Conservation (phyloP, 768 basidiomycete genomes). For the Coprinopsis marcescibilis region DNA sequence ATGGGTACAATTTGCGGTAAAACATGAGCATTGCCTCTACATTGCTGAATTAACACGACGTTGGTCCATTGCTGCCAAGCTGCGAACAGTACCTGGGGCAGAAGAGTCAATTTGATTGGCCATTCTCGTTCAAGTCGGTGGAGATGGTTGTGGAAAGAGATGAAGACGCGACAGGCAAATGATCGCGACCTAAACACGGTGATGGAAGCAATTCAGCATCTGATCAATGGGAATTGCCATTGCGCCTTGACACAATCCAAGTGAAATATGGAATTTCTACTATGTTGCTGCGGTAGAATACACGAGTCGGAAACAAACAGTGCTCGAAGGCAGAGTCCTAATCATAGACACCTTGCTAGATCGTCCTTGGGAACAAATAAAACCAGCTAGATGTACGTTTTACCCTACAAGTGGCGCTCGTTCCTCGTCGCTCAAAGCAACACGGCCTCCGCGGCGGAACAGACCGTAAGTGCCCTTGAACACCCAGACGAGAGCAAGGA, state of each 20-base stretch:
- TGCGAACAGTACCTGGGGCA: constrained; percentile 7
- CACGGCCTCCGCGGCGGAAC: constrained; percentile 41
- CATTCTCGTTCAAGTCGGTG: constrained; percentile 1
- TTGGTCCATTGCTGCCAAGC: not conserved
- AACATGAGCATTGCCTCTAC: constrained; percentile 55
- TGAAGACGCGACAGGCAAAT: not conserved
- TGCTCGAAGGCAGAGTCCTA: too few relatives aligned
- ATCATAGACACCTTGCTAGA: too few relatives aligned
- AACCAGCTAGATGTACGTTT: constrained; percentile 6
- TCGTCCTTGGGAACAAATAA: not conserved
- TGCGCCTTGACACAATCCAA: too few relatives aligned
- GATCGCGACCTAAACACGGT: too few relatives aligned
- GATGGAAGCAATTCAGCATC: too few relatives aligned
- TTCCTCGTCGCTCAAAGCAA: constrained; percentile 80
- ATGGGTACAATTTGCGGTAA: constrained; percentile 90
- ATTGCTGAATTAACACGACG: too few relatives aligned
- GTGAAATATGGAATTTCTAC: too few relatives aligned
- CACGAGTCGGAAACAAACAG: too few relatives aligned
- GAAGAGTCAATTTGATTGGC: constrained; percentile 8
- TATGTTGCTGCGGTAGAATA: too few relatives aligned
- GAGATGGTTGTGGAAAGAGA: not conserved
- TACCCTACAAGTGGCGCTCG: constrained; percentile 70
- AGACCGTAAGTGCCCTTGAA: constrained; percentile 66
- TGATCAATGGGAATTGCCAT: too few relatives aligned
- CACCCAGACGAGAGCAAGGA: constrained; percentile 82